phyloP scores from a whole-genome alignment of 805 yeast species.

The Sporopachydermia lactativora region DNA sequence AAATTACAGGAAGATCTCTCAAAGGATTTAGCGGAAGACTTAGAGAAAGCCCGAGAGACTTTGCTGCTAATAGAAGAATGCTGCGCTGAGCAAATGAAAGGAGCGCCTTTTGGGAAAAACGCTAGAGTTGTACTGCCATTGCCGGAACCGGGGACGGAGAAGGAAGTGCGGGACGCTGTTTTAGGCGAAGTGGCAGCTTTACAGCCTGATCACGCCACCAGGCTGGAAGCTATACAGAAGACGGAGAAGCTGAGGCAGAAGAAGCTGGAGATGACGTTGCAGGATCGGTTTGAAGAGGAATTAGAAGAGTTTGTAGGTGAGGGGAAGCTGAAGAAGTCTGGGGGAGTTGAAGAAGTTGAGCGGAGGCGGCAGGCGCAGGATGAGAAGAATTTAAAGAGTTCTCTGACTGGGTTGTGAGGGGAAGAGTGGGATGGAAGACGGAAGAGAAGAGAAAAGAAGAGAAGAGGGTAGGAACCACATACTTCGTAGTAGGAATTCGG shows the following conservation, averaged over 20 bases:
- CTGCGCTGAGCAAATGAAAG: constrained; percentile 61
- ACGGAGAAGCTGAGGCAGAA: constrained; percentile 73
- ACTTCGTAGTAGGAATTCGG: neutral
- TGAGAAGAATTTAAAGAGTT: constrained; percentile 49
- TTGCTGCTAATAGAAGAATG: constrained; percentile 71
- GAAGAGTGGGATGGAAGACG: constrained; percentile 12
- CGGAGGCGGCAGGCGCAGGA: constrained; percentile 52
- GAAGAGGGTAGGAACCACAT: neutral
- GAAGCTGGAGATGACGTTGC: constrained; percentile 42
- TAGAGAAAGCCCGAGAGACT: constrained; percentile 69
- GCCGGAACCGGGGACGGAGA: constrained; percentile 45
- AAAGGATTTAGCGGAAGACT: constrained; percentile 65
- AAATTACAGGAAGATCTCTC: constrained; percentile 81
- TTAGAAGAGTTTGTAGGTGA: constrained; percentile 75
- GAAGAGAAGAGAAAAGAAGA: neutral
- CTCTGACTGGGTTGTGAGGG: constrained; percentile 22
- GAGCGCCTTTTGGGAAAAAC: constrained; percentile 18
- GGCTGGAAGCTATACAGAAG: constrained; percentile 78
- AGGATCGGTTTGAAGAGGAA: constrained; percentile 71
- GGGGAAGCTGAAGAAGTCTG: constrained; percentile 60
- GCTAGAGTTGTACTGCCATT: constrained; percentile 14
- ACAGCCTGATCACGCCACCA: constrained; percentile 68
- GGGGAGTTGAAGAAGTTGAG: constrained; percentile 84
- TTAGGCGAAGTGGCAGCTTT: constrained; percentile 66
- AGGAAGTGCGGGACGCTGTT: constrained; percentile 59